Evolutionary conservation across 2,329 filamentous ascomycete genomes (phyloP).

Genomic region (Aspergillus bombycis): DNA sequence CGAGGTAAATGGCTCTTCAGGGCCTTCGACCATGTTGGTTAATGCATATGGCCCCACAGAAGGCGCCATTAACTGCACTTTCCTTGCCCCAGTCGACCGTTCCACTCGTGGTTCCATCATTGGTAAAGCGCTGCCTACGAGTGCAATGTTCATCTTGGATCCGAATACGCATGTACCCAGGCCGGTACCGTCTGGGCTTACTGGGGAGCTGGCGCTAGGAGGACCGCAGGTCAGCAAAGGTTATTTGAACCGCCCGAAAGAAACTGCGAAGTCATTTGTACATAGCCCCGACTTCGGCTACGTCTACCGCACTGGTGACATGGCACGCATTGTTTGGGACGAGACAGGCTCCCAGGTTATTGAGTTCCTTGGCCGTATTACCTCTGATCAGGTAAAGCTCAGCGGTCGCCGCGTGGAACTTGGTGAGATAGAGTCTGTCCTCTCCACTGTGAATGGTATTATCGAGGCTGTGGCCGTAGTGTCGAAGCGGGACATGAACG

Average conservation of each 20-base stretch:
- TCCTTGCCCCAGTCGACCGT: constrained; percentile 25
- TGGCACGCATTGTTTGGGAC: constrained; percentile 62
- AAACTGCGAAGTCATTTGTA: constrained; percentile 31
- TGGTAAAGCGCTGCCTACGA: constrained; percentile 40
- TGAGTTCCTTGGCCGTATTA: constrained; percentile 80
- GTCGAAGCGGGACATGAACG: constrained; percentile 19
- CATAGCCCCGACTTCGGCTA: constrained; percentile 50
- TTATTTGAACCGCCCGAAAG: constrained; percentile 30
- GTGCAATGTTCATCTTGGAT: constrained; percentile 35
- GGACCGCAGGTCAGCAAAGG: constrained; percentile 36
- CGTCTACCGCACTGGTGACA: constrained; percentile 41
- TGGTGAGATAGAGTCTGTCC: constrained; percentile 67
- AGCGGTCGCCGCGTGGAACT: constrained; percentile 81
- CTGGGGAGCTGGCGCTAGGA: constrained; percentile 50
- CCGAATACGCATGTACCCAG: constrained; percentile 29
- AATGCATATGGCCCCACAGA: constrained; percentile 42
- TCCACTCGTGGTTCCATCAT: constrained; percentile 39
- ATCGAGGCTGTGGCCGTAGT: constrained; percentile 30
- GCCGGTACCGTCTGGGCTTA: constrained; percentile 43
- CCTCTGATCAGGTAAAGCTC: constrained; percentile 80
- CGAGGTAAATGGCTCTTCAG: background rate
- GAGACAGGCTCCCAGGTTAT: constrained; percentile 57
- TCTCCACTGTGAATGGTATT: constrained; percentile 23
- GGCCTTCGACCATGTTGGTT: constrained; percentile 25
- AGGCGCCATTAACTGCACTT: constrained; percentile 34